Evolutionary conservation across 2,329 filamentous ascomycete genomes (phyloP), one percentile per base, ranked within the genome.

Genomic region (Cytospora mali): DNA sequence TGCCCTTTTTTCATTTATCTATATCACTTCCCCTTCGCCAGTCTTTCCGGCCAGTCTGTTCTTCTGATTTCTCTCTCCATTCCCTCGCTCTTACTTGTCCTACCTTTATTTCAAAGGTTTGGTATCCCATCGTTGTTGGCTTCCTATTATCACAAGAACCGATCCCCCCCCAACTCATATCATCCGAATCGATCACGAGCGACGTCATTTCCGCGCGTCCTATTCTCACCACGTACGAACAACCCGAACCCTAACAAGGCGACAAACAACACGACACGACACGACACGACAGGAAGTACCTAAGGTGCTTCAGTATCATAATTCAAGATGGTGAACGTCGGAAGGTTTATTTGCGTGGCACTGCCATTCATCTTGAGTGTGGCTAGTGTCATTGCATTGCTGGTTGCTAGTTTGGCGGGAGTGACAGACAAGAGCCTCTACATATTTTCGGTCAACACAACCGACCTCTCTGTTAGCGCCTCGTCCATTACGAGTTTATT

Each of bases 291-390:
- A n/a, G n/a, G n/a, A n/a, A n/a, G n/a, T n/a, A n/a, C n/a, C n/a
- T n/a, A n/a, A n/a, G n/a, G n/a, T n/a, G n/a, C n/a, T n/a, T n/a
- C n/a, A 33, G 14, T 13, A 33, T 28, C 18, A 48, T n/a, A n/a
- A 9, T 10, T 18, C 56, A 62, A 54, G 67, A 84, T 84, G 81
- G 76, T 89, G 78, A 82, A 85, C 72, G 25, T 60, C 48, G 93
- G 92, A 69, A 87, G 94, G 73, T 86, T 94, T 71, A 80, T 91
- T 75, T 97, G 93, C 79, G 95, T 98, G 77, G 85, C 91, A 77
- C 81, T 93, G 80, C 94, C 94, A 65, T 93, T 97, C 78, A 81
- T 86, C 67, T 84, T 97, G 72, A 94, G 92, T 23, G 78, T 95
- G 70, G 90, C 84, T 67, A 89, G 90, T 64, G 81, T 97, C 71